Base-by-base conservation (phyloP, 2,329 filamentous ascomycete species). In the Verticillium zaregamsianum region DNA sequence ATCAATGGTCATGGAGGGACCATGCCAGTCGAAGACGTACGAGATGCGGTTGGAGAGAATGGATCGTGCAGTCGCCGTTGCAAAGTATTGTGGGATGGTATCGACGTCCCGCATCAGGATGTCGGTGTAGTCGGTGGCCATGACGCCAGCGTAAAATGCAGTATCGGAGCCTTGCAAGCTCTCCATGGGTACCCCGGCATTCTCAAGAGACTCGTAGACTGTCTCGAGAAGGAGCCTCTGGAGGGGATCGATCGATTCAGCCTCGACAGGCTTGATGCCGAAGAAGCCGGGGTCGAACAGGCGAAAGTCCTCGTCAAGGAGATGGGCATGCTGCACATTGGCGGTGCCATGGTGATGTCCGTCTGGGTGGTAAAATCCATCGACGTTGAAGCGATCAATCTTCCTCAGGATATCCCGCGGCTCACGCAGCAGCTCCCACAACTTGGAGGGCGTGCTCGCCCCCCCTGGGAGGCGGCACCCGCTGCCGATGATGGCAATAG, bases 1-100 rank as follows among this genome's bases (percentile, higher is more conserved):
- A 55, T 81, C 77, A 12, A 82, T 73, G 3, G 77, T 79, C 65
- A 79, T 72, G 33, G 71, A 74, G 4, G 76, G 74, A 3, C 76
- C 77, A 12, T 71, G 69, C 59, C 77, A 69, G 62, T 79, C 75
- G 58, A 79, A 74, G 62, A 76, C 74, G 61, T 76, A 77, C 1
- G 75, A 78, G 37, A 80, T 70, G 1, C 77, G 70, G 63, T 79
- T 79, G 1, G 76, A 71, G 60, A 77, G 64, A 35, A 77, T 75
- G 14, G 72, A 68, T 31, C 67, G 66, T 23, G 69, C 72, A 52
- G 68, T 72, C 3, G 76, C 76, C 0, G 73, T 76, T 2, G 70
- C 70, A 32, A 72, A 73, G 56, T 72, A 73, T 12, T 68, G 67
- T 2, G 68, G 69, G 11, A 66, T 61, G 25, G 66, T 62, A 23